Conservation (phyloP, 1,284 basidiomycete species). For the Nidula niveotomentosa region DNA sequence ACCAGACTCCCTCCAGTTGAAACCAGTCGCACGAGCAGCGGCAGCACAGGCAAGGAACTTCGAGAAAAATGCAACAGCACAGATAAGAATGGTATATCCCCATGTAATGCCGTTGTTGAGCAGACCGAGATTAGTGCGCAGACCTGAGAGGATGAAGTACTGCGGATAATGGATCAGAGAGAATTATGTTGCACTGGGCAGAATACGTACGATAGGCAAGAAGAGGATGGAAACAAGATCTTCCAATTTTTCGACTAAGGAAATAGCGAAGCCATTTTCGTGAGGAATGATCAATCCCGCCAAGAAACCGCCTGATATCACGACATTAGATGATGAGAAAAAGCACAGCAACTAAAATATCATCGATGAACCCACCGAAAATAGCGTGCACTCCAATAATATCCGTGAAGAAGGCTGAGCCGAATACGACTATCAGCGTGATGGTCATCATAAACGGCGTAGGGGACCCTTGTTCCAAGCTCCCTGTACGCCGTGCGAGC, state of each 20-base stretch:
- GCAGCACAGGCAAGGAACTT: conserved; percentile 75
- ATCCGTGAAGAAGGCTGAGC: conserved; percentile 86
- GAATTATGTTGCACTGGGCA: neutral
- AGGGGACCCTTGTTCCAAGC: conserved; percentile 72
- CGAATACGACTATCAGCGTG: conserved; percentile 75
- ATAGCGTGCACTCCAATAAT: conserved; percentile 79
- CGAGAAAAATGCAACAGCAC: conserved; percentile 76
- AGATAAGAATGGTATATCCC: conserved; percentile 86
- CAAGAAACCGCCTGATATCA: conserved; percentile 70
- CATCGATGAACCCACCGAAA: conserved; percentile 42
- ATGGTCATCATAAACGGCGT: conserved; percentile 79
- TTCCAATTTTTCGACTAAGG: conserved; percentile 76
- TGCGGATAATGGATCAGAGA: conserved; percentile 20
- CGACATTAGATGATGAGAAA: neutral
- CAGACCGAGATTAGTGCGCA: conserved; percentile 82
- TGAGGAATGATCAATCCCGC: conserved; percentile 90
- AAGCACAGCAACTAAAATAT: neutral
- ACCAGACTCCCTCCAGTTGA: conserved; percentile 76
- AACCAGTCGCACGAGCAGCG: conserved; percentile 66
- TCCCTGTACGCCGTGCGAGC: conserved; percentile 71
- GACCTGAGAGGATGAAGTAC: conserved; percentile 84
- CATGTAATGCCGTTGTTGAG: conserved; percentile 77
- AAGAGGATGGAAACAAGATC: conserved; percentile 77
- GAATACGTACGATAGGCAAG: conserved; percentile 71
- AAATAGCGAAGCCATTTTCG: conserved; percentile 82